phyloP scores from a whole-genome alignment of 2,329 filamentous ascomycete genomes.

The Diaporthe destruens region DNA sequence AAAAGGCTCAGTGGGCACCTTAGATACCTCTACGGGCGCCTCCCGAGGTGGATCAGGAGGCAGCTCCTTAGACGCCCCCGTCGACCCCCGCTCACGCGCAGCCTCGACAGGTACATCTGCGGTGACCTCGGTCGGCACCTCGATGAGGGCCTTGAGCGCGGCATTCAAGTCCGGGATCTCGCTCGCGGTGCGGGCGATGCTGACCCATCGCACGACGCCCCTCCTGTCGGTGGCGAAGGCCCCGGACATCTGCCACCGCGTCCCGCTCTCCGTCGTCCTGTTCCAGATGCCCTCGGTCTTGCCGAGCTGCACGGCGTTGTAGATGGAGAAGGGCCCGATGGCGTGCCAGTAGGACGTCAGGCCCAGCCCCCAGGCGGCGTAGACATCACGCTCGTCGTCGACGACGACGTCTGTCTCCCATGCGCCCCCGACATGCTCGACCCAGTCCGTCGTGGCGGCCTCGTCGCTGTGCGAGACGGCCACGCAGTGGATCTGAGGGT shows the following conservation, averaged over 20 bases:
- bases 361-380: conserved; percentile 76
- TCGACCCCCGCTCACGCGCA: background rate
- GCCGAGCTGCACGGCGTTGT: conserved; percentile 68
- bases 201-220: conserved; percentile 66
- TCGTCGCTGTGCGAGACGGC: conserved; percentile 72
- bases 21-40: background rate
- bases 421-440: conserved; percentile 67
- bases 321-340: conserved; percentile 69
- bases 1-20: background rate
- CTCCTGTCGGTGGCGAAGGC: conserved; percentile 70
- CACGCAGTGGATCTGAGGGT: conserved; percentile 65
- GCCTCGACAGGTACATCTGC: conserved; percentile 7
- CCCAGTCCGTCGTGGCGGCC: conserved; percentile 68
- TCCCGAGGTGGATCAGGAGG: background rate
- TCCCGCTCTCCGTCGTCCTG: conserved; percentile 73
- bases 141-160: conserved; percentile 50
- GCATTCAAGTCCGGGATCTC: conserved; percentile 67
- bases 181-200: conserved; percentile 61
- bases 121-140: conserved; percentile 29
- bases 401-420: conserved; percentile 71
- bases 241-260: conserved; percentile 76
- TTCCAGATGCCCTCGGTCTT: conserved; percentile 76
- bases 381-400: conserved; percentile 71
- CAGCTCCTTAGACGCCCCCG: background rate
- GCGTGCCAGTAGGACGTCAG: conserved; percentile 72